Evolutionary conservation across 768 basidiomycete genomes (phyloP).

Genomic region (Crassisporium funariophilum): DNA sequence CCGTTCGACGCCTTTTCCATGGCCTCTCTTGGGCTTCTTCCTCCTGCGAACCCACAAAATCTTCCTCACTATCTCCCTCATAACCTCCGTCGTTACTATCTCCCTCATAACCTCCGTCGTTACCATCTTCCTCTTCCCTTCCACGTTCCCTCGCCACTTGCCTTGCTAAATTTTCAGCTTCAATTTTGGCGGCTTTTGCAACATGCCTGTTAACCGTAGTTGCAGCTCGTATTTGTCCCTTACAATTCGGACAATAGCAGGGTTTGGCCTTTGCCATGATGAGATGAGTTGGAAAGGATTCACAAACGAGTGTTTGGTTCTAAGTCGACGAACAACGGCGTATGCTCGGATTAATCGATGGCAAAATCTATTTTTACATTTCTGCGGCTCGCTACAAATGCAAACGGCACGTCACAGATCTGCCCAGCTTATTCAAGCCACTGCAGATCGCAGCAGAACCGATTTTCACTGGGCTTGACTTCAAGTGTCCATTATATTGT

Average conservation of each 20-base stretch:
- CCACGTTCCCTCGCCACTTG: neutral
- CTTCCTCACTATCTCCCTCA: neutral
- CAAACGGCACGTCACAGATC: neutral
- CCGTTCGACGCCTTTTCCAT: neutral
- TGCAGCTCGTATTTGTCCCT: neutral
- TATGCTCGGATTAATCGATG: neutral
- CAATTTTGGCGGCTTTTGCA: neutral
- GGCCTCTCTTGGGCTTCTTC: neutral
- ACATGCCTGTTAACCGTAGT: neutral
- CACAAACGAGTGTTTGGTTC: neutral
- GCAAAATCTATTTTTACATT: neutral
- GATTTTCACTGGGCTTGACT: conserved; percentile 1
- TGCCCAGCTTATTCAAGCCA: neutral
- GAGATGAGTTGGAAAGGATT: neutral
- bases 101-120: neutral
- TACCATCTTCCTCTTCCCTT: neutral
- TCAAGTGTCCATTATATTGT: neutral
- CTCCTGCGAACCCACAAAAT: neutral
- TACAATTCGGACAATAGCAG: conserved; percentile 1
- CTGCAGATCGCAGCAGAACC: conserved; percentile 1
- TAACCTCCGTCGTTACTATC: neutral
- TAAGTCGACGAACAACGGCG: neutral
- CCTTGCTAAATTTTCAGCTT: conserved; percentile 1
- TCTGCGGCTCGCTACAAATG: neutral
- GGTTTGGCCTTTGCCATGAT: conserved; percentile 1